A percentile compares a stretch with the other conserved stretches of the same genome.
Evolutionary conservation across 139 green algal genomes (phyloP).

Genomic region (Deuterostichococcus epilithicus): DNA sequence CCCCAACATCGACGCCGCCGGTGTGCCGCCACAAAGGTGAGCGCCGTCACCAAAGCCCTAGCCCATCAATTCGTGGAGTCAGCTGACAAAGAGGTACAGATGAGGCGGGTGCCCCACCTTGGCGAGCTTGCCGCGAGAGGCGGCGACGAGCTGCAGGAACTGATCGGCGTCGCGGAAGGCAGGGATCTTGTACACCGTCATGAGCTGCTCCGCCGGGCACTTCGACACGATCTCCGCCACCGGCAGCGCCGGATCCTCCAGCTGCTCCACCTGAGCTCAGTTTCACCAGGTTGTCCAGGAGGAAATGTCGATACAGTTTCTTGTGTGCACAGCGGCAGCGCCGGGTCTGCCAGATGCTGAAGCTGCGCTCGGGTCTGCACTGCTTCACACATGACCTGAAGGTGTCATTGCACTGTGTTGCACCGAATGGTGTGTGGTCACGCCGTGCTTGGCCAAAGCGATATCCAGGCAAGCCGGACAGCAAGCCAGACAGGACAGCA

Average conservation of each 20-base stretch:
- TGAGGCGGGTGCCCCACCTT: conserved; percentile 46
- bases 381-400: too few species aligned
- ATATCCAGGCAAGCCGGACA: too few species aligned
- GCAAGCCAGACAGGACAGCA: neutral
- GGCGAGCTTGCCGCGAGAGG: conserved; percentile 78
- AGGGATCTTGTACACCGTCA: conserved; percentile 83
- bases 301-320: too few species aligned
- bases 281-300: too few species aligned
- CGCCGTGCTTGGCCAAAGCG: too few species aligned
- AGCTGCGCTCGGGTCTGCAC: too few species aligned
- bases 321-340: too few species aligned
- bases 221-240: conserved; percentile 82
- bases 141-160: conserved; percentile 78
- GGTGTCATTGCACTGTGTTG: too few species aligned
- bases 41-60: neutral
- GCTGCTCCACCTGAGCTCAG: conserved; percentile 63
- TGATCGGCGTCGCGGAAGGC: conserved; percentile 59
- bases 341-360: too few species aligned
- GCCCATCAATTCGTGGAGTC: neutral
- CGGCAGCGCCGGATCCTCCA: conserved; percentile 70
- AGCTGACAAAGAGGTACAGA: neutral
- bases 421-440: too few species aligned
- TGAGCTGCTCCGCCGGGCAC: conserved; percentile 79
- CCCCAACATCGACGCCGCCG: neutral
- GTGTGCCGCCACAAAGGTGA: neutral